Conservation (phyloP, 2,329 filamentous ascomycete genomes). For the Aphanocladium album region DNA sequence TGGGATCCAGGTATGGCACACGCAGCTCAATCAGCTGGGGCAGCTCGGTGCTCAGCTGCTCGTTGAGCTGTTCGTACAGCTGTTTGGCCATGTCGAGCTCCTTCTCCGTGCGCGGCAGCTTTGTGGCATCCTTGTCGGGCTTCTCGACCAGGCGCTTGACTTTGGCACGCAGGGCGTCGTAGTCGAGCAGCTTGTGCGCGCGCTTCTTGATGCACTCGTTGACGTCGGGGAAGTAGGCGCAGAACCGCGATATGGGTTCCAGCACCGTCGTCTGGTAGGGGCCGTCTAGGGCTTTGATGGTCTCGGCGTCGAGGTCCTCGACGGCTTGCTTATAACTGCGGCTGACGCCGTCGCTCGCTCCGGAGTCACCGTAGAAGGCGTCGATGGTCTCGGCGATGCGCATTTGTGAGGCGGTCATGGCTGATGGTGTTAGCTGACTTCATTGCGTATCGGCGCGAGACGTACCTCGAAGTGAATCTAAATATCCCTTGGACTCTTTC, state of each 20-base stretch:
- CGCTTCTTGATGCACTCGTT: constrained; percentile 99
- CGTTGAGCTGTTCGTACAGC: constrained; percentile 94
- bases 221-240: constrained; percentile 97
- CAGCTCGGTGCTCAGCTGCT: constrained; percentile 87
- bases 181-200: constrained; percentile 96
- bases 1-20: constrained; percentile 94
- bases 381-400: constrained; percentile 98
- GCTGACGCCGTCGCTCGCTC: constrained; percentile 90
- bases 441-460: neutral
- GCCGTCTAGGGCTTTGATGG: constrained; percentile 95
- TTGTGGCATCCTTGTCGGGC: constrained; percentile 96
- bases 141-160: constrained; percentile 97
- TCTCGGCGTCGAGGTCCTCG: constrained; percentile 94
- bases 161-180: constrained; percentile 90
- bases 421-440: constrained; percentile 36
- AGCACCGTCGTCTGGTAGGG: constrained; percentile 92
- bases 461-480: constrained; percentile 85
- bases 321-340: constrained; percentile 98
- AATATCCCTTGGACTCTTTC: constrained; percentile 96
- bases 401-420: constrained; percentile 99
- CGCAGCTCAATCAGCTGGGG: constrained; percentile 95
- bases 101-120: constrained; percentile 92
- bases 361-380: constrained; percentile 96
- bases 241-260: constrained; percentile 93
- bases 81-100: constrained; percentile 91